Conservation (phyloP, 345 rosid genomes). For the Psidium guajava region DNA sequence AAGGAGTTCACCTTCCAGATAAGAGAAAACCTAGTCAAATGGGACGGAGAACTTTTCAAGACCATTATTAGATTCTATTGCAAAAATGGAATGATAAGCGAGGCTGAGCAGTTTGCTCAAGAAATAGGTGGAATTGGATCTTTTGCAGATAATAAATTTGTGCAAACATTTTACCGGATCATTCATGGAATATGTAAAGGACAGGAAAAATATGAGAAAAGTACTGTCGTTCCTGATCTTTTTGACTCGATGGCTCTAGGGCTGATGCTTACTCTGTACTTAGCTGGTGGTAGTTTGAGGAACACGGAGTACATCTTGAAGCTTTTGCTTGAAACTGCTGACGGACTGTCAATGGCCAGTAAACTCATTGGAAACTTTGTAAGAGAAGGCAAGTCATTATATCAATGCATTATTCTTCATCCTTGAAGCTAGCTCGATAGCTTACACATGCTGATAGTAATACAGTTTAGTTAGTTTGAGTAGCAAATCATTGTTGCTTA, state of each 20-base stretch:
- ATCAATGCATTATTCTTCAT: not conserved
- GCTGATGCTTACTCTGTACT: constrained; percentile 38
- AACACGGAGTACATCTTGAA: constrained; percentile 34
- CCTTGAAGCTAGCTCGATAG: not conserved
- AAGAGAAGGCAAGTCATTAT: constrained; percentile 35
- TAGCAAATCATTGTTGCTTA: not conserved
- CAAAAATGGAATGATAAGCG: constrained; percentile 52
- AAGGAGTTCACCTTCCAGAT: constrained; percentile 45
- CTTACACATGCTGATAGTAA: not conserved
- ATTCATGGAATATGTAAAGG: constrained; percentile 14
- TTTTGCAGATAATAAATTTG: constrained; percentile 34
- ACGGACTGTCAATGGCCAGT: constrained; percentile 33
- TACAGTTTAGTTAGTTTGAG: not conserved
- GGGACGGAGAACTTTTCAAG: constrained; percentile 50
- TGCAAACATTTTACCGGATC: constrained; percentile 37
- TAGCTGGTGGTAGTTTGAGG: constrained; percentile 17
- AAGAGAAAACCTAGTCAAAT: constrained; percentile 32
- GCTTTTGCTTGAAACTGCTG: constrained; percentile 33
- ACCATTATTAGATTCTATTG: constrained; percentile 43
- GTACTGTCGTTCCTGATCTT: constrained; percentile 11
- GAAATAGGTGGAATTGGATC: constrained; percentile 30
- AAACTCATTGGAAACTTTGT: constrained; percentile 39
- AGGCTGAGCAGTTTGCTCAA: constrained; percentile 30
- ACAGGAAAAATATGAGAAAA: constrained; percentile 8
- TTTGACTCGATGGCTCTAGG: constrained; percentile 44